Conservation (phyloP, 306 rosid species). For the Castanopsis chinensis region DNA sequence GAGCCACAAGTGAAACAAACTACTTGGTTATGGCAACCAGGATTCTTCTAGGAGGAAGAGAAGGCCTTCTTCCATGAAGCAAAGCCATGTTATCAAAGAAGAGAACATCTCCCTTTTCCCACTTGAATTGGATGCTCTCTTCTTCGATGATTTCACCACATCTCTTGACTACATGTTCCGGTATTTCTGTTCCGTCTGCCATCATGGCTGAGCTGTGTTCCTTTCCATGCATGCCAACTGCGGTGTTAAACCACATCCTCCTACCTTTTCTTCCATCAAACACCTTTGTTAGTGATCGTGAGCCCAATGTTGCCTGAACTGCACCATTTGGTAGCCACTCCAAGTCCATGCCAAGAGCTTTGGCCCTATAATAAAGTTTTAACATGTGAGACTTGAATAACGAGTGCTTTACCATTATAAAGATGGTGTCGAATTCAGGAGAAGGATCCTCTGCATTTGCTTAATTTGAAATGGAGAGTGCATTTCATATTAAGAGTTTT, state of each 20-base stretch:
- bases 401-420: background rate
- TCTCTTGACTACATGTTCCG: slow-evolving; percentile 58
- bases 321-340: slow-evolving; percentile 74
- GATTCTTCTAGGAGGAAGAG: slow-evolving; percentile 81
- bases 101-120: slow-evolving; percentile 85
- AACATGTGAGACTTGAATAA: background rate
- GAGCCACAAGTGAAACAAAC: slow-evolving; percentile 5
- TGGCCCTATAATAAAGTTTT: slow-evolving; percentile 41
- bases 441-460: background rate
- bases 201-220: slow-evolving; percentile 67
- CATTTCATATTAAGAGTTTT: too few relatives aligned
- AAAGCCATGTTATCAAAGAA: slow-evolving; percentile 78
- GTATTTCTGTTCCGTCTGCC: slow-evolving; percentile 74
- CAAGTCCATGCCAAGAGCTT: slow-evolving; percentile 67
- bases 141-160: slow-evolving; percentile 84
- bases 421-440: background rate
- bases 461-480: too few relatives aligned
- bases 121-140: slow-evolving; percentile 85
- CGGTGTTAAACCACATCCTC: slow-evolving; percentile 79
- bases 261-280: slow-evolving; percentile 83
- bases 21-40: slow-evolving; percentile 72
- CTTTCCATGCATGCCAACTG: slow-evolving; percentile 86
- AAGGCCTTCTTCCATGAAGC: slow-evolving; percentile 93
- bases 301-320: slow-evolving; percentile 53
- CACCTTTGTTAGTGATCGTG: slow-evolving; percentile 56